A percentile compares a stretch with the other conserved stretches of the same genome.
Evolutionary conservation across 805 yeast genomes (phyloP).

Genomic region (Ogataea philodendri): DNA sequence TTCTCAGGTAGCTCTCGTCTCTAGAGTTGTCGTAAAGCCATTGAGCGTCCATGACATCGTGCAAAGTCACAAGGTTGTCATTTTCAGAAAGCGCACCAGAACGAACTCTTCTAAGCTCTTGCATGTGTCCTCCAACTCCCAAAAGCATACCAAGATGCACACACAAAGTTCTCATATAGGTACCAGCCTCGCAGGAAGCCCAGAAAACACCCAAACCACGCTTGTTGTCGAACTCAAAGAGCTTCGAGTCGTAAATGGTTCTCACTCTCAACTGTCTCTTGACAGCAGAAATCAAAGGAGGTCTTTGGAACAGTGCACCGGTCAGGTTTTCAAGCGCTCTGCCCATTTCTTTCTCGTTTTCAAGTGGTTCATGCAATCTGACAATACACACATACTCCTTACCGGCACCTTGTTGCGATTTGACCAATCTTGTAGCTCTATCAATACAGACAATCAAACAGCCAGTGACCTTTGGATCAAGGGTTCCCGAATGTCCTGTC

Average conservation of each 20-base stretch:
- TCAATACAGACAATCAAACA: conserved; percentile 98
- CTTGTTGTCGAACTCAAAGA: conserved; percentile 95
- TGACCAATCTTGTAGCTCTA: conserved; percentile 96
- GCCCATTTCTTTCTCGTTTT: conserved; percentile 83
- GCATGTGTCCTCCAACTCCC: conserved; percentile 99
- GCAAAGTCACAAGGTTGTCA: conserved; percentile 91
- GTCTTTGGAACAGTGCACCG: conserved; percentile 98
- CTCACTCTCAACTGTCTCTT: conserved; percentile 98
- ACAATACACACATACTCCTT: conserved; percentile 98
- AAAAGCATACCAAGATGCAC: conserved; percentile 97
- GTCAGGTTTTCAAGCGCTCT: conserved; percentile 90
- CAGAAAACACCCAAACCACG: conserved; percentile 97
- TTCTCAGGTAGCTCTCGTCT: conserved; percentile 93
- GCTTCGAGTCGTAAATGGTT: conserved; percentile 93
- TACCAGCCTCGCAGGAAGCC: conserved; percentile 99
- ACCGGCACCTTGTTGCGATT: conserved; percentile 99
- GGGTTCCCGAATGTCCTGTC: conserved; percentile 98
- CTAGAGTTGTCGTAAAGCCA: conserved; percentile 96
- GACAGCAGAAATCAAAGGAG: conserved; percentile 97
- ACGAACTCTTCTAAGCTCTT: conserved; percentile 98
- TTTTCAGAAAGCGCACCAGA: conserved; percentile 92
- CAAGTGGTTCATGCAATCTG: conserved; percentile 88
- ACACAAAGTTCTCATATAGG: conserved; percentile 98
- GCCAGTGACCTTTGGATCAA: conserved; percentile 96
- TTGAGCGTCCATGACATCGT: conserved; percentile 97